Evolutionary conservation across 192 early-diverging fungal species (phyloP).

Genomic region (Coemansia sp.): DNA sequence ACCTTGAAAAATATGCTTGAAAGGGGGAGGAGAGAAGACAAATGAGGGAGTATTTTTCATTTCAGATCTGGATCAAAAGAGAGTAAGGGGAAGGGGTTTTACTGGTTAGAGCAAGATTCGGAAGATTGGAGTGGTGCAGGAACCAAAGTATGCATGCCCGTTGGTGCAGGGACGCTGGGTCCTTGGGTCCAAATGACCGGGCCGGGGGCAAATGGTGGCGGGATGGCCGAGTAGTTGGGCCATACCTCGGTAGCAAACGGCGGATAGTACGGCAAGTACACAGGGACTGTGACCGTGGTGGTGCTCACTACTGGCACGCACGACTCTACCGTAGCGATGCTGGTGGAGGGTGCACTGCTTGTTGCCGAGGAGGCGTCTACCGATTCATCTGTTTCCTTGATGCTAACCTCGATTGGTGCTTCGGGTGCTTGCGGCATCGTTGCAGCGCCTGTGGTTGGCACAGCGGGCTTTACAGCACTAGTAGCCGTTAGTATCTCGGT

Average conservation of each 20-base stretch:
- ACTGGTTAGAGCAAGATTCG: neutral
- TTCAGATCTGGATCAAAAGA: too few relatives aligned
- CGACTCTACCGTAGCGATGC: neutral
- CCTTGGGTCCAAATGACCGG: constrained; percentile 40
- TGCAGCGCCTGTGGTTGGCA: neutral
- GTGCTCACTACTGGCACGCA: neutral
- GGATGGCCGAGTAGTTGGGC: constrained; percentile 8
- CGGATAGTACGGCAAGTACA: constrained; percentile 19
- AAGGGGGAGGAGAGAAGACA: too few relatives aligned
- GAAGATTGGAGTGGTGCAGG: constrained; percentile 1
- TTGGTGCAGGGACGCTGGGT: constrained; percentile 1
- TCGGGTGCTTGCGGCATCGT: neutral
- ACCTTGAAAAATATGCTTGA: neutral
- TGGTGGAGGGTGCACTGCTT: neutral
- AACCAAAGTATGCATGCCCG: neutral
- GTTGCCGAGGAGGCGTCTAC: neutral
- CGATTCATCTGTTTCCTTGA: neutral
- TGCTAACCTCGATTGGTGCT: neutral
- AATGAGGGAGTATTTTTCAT: too few relatives aligned
- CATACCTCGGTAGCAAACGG: constrained; percentile 18
- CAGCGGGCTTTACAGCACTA: neutral
- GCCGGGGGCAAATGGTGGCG: constrained; percentile 31
- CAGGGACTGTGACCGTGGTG: constrained; percentile 21
- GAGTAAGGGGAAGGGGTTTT: neutral
- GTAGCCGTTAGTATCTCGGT: neutral